Evolutionary conservation across 768 basidiomycete genomes (phyloP), one percentile per base, ranked within the genome.

Genomic region (Russula sp.): DNA sequence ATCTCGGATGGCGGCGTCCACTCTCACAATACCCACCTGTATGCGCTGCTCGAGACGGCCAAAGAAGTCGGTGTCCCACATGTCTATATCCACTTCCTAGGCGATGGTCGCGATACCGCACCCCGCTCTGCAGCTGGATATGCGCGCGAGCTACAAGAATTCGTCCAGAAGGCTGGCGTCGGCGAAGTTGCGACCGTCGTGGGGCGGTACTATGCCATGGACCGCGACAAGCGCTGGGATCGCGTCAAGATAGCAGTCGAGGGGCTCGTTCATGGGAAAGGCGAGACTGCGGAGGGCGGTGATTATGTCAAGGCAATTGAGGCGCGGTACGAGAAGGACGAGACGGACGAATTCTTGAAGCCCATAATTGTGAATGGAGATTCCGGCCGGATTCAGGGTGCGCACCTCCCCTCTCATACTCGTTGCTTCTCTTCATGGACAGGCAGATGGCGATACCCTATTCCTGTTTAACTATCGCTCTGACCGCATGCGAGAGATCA

Each of bases 401-500:
- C 53, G 78, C 3, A 3, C 4, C 32, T 16, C 32, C n/a, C 14
- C 16, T 1, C 6, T 13, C 6, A 4, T 11, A 8, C 13, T 8
- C 16, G 27, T 35, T n/a, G 9, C 31, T 22, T 20, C 58, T 27
- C 11, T 14, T 54, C 45, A 52, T 5, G 40, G 42, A 7, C 45
- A 6, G 40, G 8, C 66, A 92, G 92, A 93, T 61, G 81, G 78
- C 48, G 94, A 97, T 74, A 95, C 94, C 0, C 71, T 98, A 4
- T 97, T 96, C 82, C 85, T 91, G 77, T 98, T 96, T 85, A 98
- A 98, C 79, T 97, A 98, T 75, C 87, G 95, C 64, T 95, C 94
- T 0, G 94, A 98, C 74, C 87, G 95, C 57, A 92, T 98, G 89
- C 85, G 94, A 52, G 94, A 98, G 76, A 87, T 97, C 64, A 81